Evolutionary conservation across 495 filamentous ascomycete genomes (phyloP).

Genomic region (Hypoxylon cercidicola): DNA sequence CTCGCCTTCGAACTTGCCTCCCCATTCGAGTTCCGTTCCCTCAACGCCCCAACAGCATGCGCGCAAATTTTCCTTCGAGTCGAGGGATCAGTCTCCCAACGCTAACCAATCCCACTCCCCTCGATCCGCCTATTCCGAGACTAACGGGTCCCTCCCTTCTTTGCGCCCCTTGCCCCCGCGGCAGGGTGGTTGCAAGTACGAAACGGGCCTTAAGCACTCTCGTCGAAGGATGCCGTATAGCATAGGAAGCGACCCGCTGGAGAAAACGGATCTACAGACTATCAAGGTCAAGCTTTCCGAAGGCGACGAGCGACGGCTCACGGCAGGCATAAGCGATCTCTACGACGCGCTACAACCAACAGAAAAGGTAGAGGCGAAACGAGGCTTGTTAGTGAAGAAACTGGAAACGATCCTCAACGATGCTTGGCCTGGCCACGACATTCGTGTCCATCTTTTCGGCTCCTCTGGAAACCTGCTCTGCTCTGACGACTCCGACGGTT

Average conservation of each 20-base stretch:
- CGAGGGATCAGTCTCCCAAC: constrained; percentile 86
- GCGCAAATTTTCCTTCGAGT: constrained; percentile 83
- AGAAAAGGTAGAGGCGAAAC: constrained; percentile 76
- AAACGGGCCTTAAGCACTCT: constrained; percentile 64
- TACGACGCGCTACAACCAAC: constrained; percentile 89
- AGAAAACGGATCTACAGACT: constrained; percentile 73
- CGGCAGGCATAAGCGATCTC: constrained; percentile 80
- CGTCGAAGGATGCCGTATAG: constrained; percentile 88
- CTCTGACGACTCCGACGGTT: constrained; percentile 96
- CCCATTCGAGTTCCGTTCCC: constrained; percentile 89
- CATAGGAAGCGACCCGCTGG: constrained; percentile 78
- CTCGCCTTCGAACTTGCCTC: constrained; percentile 42
- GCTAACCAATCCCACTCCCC: constrained; percentile 82
- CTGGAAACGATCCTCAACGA: constrained; percentile 85
- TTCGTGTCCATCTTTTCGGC: constrained; percentile 92
- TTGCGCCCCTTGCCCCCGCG: constrained; percentile 63
- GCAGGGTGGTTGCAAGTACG: constrained; percentile 78
- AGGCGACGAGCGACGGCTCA: constrained; percentile 81
- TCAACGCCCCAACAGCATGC: constrained; percentile 93
- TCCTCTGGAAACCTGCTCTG: constrained; percentile 96
- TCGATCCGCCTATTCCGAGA: constrained; percentile 89
- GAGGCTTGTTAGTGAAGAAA: constrained; percentile 81
- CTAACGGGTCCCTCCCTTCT: constrained; percentile 76
- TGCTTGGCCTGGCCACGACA: constrained; percentile 90
- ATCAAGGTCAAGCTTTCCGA: constrained; percentile 71